phyloP scores from a whole-genome alignment of 106 monocot species.

The Triglochin maritima region DNA sequence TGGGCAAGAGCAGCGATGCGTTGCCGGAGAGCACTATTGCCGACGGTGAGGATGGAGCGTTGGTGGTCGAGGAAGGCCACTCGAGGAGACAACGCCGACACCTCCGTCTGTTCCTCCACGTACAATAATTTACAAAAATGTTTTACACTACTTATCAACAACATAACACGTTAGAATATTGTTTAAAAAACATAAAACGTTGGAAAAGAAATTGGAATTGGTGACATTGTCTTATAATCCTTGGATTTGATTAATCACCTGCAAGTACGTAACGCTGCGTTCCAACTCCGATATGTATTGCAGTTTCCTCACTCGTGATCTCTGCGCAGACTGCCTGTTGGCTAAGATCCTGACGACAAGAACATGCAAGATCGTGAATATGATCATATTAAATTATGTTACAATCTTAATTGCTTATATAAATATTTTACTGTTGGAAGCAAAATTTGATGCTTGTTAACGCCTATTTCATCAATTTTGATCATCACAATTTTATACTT shows the following conservation, averaged over 20 bases:
- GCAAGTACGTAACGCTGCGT: conserved; percentile 52
- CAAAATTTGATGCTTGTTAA: too few species aligned
- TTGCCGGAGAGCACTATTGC: conserved; percentile 93
- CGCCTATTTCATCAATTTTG: too few species aligned
- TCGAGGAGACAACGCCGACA: conserved; percentile 77
- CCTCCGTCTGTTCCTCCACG: conserved; percentile 45
- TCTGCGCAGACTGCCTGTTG: conserved; percentile 75
- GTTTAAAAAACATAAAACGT: background rate
- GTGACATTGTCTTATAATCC: background rate
- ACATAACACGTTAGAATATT: background rate
- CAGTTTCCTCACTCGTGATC: conserved; percentile 72
- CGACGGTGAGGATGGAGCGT: conserved; percentile 71
- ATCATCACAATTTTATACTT: too few species aligned
- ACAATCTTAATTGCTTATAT: too few species aligned
- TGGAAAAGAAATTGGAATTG: background rate
- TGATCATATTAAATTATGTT: background rate
- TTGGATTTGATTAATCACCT: conserved; percentile 20
- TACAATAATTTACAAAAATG: background rate
- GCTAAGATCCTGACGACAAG: conserved; percentile 44
- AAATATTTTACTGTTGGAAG: too few species aligned
- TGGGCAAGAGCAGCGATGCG: conserved; percentile 90
- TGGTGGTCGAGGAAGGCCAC: conserved; percentile 95
- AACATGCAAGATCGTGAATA: background rate
- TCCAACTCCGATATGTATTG: conserved; percentile 88
- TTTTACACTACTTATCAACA: too few species aligned